phyloP scores from a whole-genome alignment of 352 stramenopile species.

The Phytophthora nicotianae region DNA sequence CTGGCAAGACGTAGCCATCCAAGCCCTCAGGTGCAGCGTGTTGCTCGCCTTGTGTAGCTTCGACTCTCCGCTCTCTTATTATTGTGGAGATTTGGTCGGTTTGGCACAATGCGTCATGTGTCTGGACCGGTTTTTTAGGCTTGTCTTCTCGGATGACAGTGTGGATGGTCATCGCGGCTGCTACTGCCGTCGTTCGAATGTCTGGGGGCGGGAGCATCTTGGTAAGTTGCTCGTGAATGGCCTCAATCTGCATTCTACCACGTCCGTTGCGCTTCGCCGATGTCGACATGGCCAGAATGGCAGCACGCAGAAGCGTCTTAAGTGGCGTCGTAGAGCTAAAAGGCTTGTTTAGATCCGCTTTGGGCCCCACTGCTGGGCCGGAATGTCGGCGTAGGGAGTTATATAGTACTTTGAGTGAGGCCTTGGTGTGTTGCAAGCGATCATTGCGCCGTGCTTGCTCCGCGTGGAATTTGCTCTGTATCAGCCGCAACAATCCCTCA shows the following conservation, averaged over 20 bases:
- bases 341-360: conserved; percentile 20
- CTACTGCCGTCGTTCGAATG: conserved; percentile 26
- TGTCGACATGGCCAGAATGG: conserved; percentile 70
- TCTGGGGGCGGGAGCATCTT: conserved; percentile 6
- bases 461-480: conserved; percentile 66
- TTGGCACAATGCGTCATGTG: conserved; percentile 14
- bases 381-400: conserved; percentile 39
- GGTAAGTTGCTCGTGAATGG: conserved; percentile 48
- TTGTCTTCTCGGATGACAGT: conserved; percentile 49
- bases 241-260: conserved; percentile 42
- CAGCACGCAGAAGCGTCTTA: conserved; percentile 60
- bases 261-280: conserved; percentile 52
- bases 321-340: conserved; percentile 37
- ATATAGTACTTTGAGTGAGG: conserved; percentile 72
- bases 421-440: conserved; percentile 55
- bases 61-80: conserved; percentile 19
- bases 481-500: conserved; percentile 58
- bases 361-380: background rate
- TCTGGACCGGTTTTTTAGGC: background rate
- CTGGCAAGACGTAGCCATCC: conserved; percentile 51
- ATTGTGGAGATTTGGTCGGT: conserved; percentile 32
- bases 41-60: conserved; percentile 1
- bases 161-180: conserved; percentile 35
- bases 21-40: conserved; percentile 42
- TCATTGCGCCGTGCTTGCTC: conserved; percentile 60